These are phyloP conservation scores for Colletotrichum siamense DNA, from an alignment of 2,329 filamentous ascomycete genomes.

Conservation along the genomic window DNA sequence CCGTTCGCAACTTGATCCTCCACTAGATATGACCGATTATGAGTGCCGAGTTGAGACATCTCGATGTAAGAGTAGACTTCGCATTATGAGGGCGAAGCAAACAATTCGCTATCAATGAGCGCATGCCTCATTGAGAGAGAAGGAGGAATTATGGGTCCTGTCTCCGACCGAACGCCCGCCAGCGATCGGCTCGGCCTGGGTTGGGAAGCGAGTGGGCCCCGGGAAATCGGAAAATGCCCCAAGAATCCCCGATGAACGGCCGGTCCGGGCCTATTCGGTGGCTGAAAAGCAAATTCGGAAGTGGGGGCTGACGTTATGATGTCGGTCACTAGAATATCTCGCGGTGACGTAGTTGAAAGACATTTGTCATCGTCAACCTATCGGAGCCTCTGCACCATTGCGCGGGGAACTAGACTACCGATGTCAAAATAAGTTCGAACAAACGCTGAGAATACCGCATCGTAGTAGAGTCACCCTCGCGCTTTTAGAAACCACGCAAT, in stretches of 20 bases:
- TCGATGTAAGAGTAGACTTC: background rate
- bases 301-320: background rate
- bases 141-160: background rate
- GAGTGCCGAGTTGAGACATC: rapidly evolving
- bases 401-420: background rate
- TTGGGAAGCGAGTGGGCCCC: background rate
- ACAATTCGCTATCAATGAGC: background rate
- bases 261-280: background rate
- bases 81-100: background rate
- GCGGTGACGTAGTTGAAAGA: background rate
- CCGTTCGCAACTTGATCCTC: background rate
- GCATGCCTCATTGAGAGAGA: background rate
- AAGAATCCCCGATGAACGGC: background rate
- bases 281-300: background rate
- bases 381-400: background rate
- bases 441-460: background rate
- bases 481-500: background rate
- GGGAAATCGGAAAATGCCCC: background rate
- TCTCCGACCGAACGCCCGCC: background rate
- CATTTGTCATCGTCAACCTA: background rate
- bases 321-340: background rate
- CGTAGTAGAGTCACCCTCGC: background rate
- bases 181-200: background rate
- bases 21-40: background rate
- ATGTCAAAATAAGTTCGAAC: background rate